phyloP scores from a whole-genome alignment of 148 eudicot genomes.

The Vaccinium corymbosum region DNA sequence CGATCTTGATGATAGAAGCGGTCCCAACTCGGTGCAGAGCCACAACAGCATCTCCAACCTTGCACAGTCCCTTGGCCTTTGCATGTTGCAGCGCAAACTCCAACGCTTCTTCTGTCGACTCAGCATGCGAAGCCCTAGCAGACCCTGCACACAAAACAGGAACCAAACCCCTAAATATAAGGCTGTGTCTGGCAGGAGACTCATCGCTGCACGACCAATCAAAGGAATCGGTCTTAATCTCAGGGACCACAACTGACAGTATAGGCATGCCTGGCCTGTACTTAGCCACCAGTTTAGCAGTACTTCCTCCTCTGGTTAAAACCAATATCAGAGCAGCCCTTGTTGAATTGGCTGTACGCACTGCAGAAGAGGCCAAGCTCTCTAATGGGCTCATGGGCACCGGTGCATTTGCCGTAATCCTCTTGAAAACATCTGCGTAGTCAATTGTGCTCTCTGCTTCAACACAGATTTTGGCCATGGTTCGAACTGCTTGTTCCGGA shows the following conservation, averaged over 20 bases:
- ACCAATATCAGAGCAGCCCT: slow-evolving; percentile 45
- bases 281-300: slow-evolving; percentile 52
- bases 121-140: slow-evolving; percentile 50
- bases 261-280: slow-evolving; percentile 52
- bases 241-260: slow-evolving; percentile 50
- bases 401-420: slow-evolving; percentile 41
- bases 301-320: slow-evolving; percentile 49
- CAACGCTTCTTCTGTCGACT: slow-evolving; percentile 47
- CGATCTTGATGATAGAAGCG: slow-evolving; percentile 48
- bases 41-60: slow-evolving; percentile 47
- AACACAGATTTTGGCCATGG: slow-evolving; percentile 50
- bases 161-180: slow-evolving; percentile 45
- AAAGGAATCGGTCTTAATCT: slow-evolving; percentile 46
- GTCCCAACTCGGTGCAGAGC: slow-evolving; percentile 51
- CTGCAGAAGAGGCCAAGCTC: slow-evolving; percentile 53
- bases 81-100: slow-evolving; percentile 48
- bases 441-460: slow-evolving; percentile 51
- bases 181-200: slow-evolving; percentile 51
- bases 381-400: slow-evolving; percentile 57
- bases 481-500: slow-evolving; percentile 48
- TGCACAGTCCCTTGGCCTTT: slow-evolving; percentile 42
- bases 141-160: slow-evolving; percentile 47
- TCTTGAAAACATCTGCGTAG: slow-evolving; percentile 40
- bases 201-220: slow-evolving; percentile 56
- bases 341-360: slow-evolving; percentile 42